phyloP scores from a whole-genome alignment of 2,329 filamentous ascomycete species.

The Aureobasidium sp. region DNA sequence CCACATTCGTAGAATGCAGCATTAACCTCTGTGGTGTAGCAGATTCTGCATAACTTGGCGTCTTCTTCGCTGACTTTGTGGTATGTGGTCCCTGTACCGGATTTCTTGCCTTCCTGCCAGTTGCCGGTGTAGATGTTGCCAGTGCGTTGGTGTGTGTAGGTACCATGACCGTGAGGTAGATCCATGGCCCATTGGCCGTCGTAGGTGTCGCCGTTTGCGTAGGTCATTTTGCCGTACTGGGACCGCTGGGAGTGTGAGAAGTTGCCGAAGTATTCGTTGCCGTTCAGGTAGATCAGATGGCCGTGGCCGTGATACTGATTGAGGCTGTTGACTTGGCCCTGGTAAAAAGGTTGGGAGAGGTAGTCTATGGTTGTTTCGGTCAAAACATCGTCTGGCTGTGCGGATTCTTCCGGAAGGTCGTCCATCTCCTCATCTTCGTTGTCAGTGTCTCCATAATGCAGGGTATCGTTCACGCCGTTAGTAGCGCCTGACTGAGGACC shows the following conservation, averaged over 20 bases:
- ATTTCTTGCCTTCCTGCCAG: conserved; percentile 66
- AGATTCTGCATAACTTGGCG: conserved; percentile 66
- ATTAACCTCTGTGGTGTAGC: conserved; percentile 66
- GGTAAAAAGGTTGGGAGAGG: conserved; percentile 63
- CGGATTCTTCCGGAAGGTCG: conserved; percentile 24
- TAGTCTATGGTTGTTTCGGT: conserved; percentile 54
- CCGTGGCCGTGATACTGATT: conserved; percentile 60
- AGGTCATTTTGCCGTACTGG: conserved; percentile 64
- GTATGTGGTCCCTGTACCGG: conserved; percentile 67
- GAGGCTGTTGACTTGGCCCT: conserved; percentile 52
- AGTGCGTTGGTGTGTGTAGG: conserved; percentile 60
- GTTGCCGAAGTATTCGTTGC: conserved; percentile 61
- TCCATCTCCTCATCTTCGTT: conserved; percentile 37
- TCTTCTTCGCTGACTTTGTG: conserved; percentile 70
- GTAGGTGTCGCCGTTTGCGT: conserved; percentile 70
- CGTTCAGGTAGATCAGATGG: conserved; percentile 58
- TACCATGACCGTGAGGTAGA: conserved; percentile 65
- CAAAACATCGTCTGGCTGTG: not conserved
- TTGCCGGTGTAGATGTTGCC: conserved; percentile 69
- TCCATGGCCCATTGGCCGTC: conserved; percentile 68
- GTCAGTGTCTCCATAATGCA: not conserved
- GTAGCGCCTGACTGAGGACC: conserved; percentile 11
- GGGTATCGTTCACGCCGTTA: not conserved
- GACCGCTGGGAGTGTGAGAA: conserved; percentile 60
- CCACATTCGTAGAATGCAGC: conserved; percentile 70